Percentiles rank a stretch among this genome's conserved stretches.
phyloP scores from a whole-genome alignment of 306 rosid genomes.

The Alnus rubra region DNA sequence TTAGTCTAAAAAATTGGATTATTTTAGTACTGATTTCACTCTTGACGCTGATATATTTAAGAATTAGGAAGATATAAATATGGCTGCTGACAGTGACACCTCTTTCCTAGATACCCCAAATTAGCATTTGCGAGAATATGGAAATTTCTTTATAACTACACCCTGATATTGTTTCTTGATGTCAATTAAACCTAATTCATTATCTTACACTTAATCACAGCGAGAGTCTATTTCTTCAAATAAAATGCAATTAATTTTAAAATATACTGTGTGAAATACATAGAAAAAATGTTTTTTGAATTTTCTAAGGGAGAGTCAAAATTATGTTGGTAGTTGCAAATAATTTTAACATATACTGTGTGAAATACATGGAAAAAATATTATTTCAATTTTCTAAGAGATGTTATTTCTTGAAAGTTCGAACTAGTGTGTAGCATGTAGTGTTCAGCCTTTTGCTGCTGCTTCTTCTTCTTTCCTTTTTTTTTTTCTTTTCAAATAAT shows the following conservation, averaged over 20 bases:
- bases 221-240: background rate
- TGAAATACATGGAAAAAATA: background rate
- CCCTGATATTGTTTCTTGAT: background rate
- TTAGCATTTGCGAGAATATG: background rate
- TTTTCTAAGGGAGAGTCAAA: background rate
- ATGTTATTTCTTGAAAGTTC: background rate
- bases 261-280: background rate
- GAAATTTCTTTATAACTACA: background rate
- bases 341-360: background rate
- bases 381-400: background rate
- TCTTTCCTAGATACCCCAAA: background rate
- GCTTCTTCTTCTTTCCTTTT: background rate
- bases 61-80: background rate
- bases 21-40: background rate
- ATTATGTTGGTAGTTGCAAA: background rate
- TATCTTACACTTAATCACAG: background rate
- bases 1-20: background rate
- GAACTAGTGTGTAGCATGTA: background rate
- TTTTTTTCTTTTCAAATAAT: background rate
- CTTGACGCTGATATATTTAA: background rate
- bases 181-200: background rate
- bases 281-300: background rate
- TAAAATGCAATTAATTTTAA: background rate
- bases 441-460: background rate
- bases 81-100: background rate